Base-by-base conservation (phyloP, 2,329 filamentous ascomycete species). In the Stagonosporopsis vannaccii region DNA sequence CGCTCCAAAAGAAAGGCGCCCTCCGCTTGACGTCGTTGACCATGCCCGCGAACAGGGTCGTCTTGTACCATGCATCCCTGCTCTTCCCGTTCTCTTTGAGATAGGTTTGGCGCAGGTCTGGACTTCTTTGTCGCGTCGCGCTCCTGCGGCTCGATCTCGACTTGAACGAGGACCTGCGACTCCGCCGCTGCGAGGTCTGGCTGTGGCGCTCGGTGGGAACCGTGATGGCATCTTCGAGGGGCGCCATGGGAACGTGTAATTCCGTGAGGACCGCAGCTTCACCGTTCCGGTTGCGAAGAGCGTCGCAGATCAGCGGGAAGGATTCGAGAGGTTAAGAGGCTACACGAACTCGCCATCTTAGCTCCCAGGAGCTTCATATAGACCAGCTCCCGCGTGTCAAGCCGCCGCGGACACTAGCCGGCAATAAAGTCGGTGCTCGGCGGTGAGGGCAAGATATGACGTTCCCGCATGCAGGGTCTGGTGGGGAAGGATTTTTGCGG, bases 41-140 rank as follows among this genome's bases (percentile, higher is more conserved):
- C 86, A 96, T 96, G 68, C 92, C 92, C 33, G 85, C 85, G 75
- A 94, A 94, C 45, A 90, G 80, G 45, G 82, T 83, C 22, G 93
- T 84, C 70, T 84, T 89, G 88, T 90, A 95, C 91, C 91, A 94
- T 7, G 60, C 58, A 40, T 56, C 56, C 33, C 67, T 68, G 53
- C 60, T 66, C 26, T 65, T 19, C 48, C 37, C 3, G 61, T 66
- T 26, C 53, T 58, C 32, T 41, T 53, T 43, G 19, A 33, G 19
- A 67, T 63, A 7, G 51, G 47, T 49, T 20, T 1, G 46, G 6
- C 6, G 33, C 41, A 9, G 52, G 32, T 40, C 49, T 50, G 41
- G 51, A 48, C 9, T 57, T 49, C 19, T 50, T 37, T 17, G 39
- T 28, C 22, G 30, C 23, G 41, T 22, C 6, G 9, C n/a, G n/a